Base-by-base conservation (phyloP, 306 rosid species). In the Erythrophleum fordii region DNA sequence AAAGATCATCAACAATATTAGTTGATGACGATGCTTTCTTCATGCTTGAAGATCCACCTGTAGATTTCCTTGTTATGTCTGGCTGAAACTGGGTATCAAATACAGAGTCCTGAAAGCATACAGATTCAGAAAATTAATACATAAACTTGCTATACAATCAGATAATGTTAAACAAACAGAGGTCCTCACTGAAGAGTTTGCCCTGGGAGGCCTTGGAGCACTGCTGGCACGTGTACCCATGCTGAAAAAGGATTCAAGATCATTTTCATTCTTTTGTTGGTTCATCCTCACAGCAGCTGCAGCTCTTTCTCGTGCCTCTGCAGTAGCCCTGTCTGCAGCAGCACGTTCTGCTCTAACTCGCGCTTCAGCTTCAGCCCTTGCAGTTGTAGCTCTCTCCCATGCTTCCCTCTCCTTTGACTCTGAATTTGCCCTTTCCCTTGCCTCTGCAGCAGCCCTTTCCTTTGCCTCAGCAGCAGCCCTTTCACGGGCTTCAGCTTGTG, bases 401-500 rank as follows among this genome's bases (percentile, higher is more conserved):
- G 84, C 77, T 72, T 76, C 91, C 72, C 78, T 78, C 34, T 85
- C 89, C 81, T 81, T 83, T 77, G 85, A 86, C 67, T 88, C 95
- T 25, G 83, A 76, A 86, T 91, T 91, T 72, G 92, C 87, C 85
- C 90, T 92, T 85, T 85, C 94, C 81, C 91, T 87, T 49, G 98
- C 94, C 44, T 85, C 89, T 34, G 89, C 80, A 26, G 91, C 95
- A 51, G 88, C 95, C 86, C 53, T 89, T 78, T 82, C 87, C 76
- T 83, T 90, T 34, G 95, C 93, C 28, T 91, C 96, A 20, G 89
- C 91, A 51, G 97, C 99, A 37, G 99, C 99, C 90, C 99, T 87
- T 88, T 91, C 99, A 67, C 98, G 94, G 39, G 99, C 99, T 86
- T 92, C 99, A 69, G 93, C 86, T 78, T 93, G 98, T n/a, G 87